Evolutionary conservation across 805 yeast genomes (phyloP).

Genomic region (Suhomyces kilbournensis): DNA sequence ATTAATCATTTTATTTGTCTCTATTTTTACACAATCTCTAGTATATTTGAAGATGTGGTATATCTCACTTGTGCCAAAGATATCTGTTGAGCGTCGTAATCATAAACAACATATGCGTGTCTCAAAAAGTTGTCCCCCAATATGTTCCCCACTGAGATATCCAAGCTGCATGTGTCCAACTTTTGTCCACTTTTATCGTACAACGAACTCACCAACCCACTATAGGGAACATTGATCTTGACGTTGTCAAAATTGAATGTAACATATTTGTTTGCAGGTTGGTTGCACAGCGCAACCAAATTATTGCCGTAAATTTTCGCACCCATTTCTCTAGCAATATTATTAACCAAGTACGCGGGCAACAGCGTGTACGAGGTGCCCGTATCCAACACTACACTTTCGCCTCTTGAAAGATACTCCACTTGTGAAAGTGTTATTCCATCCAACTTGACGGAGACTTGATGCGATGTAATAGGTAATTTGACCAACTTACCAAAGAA

Average conservation of each 20-base stretch:
- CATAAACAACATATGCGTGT: conserved; percentile 53
- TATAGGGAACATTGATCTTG: conserved; percentile 6
- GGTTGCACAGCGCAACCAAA: conserved; percentile 3
- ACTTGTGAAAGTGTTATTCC: background rate
- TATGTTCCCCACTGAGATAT: conserved; percentile 9
- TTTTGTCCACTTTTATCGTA: background rate
- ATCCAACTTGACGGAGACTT: conserved; percentile 2
- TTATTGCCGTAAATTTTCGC: background rate
- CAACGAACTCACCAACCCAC: background rate
- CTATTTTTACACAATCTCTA: conserved; percentile 1
- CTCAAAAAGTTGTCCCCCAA: conserved; percentile 56
- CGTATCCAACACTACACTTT: conserved; percentile 6
- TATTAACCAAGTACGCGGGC: background rate
- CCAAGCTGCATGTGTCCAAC: background rate
- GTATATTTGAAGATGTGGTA: conserved; percentile 13
- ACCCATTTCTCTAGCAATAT: conserved; percentile 1
- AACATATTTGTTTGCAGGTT: conserved; percentile 6
- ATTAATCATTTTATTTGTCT: too few species aligned
- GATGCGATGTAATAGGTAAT: background rate
- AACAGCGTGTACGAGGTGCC: conserved; percentile 5
- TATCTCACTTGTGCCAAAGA: conserved; percentile 47
- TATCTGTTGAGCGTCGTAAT: conserved; percentile 44
- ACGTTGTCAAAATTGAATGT: conserved; percentile 5
- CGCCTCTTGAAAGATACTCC: background rate
- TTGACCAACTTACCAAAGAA: conserved; percentile 10